Conservation (phyloP, 371 early-diverging fungal species). For the Mycotypha africana region DNA sequence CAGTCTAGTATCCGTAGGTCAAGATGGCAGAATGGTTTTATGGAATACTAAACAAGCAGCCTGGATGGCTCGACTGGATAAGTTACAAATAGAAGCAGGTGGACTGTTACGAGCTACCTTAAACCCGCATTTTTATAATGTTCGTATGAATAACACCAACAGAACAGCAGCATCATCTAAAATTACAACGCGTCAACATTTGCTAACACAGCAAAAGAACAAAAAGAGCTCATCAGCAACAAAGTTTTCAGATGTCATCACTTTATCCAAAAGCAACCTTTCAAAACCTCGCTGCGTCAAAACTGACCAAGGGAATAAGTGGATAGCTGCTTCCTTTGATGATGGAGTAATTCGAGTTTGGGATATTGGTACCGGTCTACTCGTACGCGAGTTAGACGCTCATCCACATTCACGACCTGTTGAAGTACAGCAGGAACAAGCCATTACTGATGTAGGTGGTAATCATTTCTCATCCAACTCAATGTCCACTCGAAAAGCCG, state of each 20-base stretch:
- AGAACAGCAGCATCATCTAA: neutral
- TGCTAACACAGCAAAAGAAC: neutral
- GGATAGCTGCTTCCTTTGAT: conserved; percentile 25
- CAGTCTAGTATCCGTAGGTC: conserved; percentile 24
- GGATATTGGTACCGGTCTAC: conserved; percentile 13
- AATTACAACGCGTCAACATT: neutral
- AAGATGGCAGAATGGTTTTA: conserved; percentile 27
- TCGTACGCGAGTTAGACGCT: conserved; percentile 15
- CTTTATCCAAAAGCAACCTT: neutral
- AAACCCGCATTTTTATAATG: too few relatives aligned
- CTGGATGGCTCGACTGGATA: conserved; percentile 27
- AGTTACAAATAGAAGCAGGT: conserved; percentile 1
- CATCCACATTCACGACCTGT: conserved; percentile 3
- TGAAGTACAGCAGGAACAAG: conserved; percentile 5
- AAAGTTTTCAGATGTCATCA: neutral
- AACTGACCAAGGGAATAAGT: conserved; percentile 22
- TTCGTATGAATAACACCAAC: too few relatives aligned
- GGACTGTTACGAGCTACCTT: conserved; percentile 6
- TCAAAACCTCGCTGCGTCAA: conserved; percentile 19
- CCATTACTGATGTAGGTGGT: neutral
- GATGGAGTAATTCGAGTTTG: conserved; percentile 28
- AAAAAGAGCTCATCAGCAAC: neutral
- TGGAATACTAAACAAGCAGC: conserved; percentile 18
- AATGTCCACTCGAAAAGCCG: neutral
- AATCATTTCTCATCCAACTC: neutral